Evolutionary conservation across 208 protist species (phyloP).

Genomic region (Leishmania gerbilli): DNA sequence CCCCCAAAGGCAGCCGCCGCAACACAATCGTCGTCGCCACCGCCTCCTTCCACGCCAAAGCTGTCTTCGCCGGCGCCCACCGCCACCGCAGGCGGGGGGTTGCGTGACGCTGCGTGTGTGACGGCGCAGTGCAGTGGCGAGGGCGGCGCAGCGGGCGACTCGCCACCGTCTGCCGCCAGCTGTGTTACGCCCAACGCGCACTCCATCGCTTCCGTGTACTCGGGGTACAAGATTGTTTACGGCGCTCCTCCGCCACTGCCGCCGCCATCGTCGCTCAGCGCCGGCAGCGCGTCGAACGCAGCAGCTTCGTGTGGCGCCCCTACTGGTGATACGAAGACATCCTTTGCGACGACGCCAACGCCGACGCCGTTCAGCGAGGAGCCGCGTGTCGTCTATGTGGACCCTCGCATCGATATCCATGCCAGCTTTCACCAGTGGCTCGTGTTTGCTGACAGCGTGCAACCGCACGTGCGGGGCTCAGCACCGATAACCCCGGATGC

Average conservation of each 20-base stretch:
- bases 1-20: neutral
- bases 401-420: conserved; percentile 50
- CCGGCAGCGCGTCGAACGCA: neutral
- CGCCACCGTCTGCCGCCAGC: neutral
- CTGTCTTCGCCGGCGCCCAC: neutral
- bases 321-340: neutral
- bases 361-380: neutral
- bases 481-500: conserved; percentile 20
- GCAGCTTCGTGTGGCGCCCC: neutral
- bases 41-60: neutral
- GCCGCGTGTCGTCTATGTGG: conserved; percentile 36
- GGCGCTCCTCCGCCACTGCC: conserved; percentile 10
- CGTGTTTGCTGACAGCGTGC: conserved; percentile 57
- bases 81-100: neutral
- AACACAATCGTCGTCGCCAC: conserved; percentile 6
- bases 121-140: neutral
- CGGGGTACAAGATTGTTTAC: conserved; percentile 30
- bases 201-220: conserved; percentile 35
- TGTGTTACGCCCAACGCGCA: conserved; percentile 8
- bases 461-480: conserved; percentile 35
- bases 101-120: neutral
- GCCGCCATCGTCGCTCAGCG: neutral
- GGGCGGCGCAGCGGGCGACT: neutral
- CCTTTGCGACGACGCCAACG: neutral
- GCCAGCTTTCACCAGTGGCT: conserved; percentile 49